Base-by-base conservation (phyloP, 306 rosid genomes). In the Senna tora region DNA sequence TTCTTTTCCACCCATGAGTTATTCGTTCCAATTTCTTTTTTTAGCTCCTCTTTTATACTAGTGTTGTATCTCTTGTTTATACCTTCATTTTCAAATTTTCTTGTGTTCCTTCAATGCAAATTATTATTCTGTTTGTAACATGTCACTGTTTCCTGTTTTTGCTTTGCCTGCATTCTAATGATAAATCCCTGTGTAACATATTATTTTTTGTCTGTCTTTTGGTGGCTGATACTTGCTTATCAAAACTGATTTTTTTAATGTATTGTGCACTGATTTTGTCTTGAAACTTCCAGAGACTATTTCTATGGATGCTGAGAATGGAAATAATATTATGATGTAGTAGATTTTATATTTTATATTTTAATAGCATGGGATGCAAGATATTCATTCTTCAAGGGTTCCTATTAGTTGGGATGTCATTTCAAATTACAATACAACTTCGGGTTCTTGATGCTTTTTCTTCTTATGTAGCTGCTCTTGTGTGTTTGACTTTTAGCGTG, bases 1-100 rank as follows among this genome's bases (percentile, higher is more conserved):
- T 14, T 56, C 47, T 49, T 66, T 75, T 19, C 7, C 57, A 41
- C 3, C 42, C 15, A 64, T 53, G 16, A 22, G 51, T 59, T 41
- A n/a, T 25, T 9, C 19, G 5, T 22, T 34, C 9, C 33, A 51
- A 1, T 72, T 60, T 12, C 49, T 7, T 34, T 59, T 59, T 47
- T 17, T 5, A 47, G 20, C n/a, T 15, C 20, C 15, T 47, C 20
- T 47, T 15, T 47, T 47, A n/a, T 47, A 45, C 16, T 14, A 0
- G 17, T 2, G 2, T 1, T 47, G 15, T 33, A 20, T 59, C 22
- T 50, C 25, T 50, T 41, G 46, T 41, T 19, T 33, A 15, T 17
- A 57, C 28, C 34, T 51, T 13, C 9, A 51, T 20, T 7, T 7
- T 20, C 43, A 1, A 25, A 1, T 25, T 25, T 25, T n/a, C 57